These are phyloP conservation scores for Fusarium guadeloupense DNA, from an alignment of 2,329 filamentous ascomycete genomes.

Conservation along the genomic window DNA sequence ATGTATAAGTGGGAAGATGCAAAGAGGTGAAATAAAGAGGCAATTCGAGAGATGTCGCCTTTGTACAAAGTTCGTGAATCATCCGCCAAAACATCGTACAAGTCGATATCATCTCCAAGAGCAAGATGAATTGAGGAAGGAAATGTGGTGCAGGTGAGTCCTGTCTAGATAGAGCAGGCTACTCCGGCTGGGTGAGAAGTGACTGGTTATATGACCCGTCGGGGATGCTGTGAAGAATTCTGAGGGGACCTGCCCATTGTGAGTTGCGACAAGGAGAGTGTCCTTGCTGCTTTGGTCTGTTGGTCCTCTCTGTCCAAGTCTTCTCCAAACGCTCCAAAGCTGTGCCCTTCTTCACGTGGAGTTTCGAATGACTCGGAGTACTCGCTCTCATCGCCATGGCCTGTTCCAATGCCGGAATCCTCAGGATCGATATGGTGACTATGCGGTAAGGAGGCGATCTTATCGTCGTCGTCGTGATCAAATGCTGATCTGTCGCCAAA, in stretches of 20 bases:
- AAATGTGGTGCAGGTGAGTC: background rate
- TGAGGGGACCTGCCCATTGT: conserved; percentile 53
- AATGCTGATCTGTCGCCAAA: conserved; percentile 53
- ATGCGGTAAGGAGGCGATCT: conserved; percentile 36
- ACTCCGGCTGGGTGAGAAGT: background rate
- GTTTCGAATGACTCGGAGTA: conserved; percentile 62
- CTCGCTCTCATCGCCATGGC: conserved; percentile 53
- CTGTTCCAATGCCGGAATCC: conserved; percentile 50
- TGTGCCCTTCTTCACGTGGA: conserved; percentile 58
- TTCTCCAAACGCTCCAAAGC: conserved; percentile 54
- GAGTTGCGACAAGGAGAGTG: conserved; percentile 70
- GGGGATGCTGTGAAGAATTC: conserved; percentile 34
- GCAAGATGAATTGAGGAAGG: background rate
- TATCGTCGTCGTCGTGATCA: conserved; percentile 55
- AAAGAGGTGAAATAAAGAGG: conserved; percentile 3
- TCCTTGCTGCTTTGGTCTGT: conserved; percentile 66
- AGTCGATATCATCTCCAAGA: conserved; percentile 9
- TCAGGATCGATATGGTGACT: conserved; percentile 44
- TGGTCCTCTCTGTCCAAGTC: conserved; percentile 53
- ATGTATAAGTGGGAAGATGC: conserved; percentile 14
- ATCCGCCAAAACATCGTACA: conserved; percentile 26
- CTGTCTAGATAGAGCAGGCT: background rate
- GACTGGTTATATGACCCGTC: conserved; percentile 38
- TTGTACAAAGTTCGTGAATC: conserved; percentile 32
- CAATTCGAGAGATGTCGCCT: conserved; percentile 7